Base-by-base conservation (phyloP, 192 early-diverging fungal genomes). In the Backusella luteola region DNA sequence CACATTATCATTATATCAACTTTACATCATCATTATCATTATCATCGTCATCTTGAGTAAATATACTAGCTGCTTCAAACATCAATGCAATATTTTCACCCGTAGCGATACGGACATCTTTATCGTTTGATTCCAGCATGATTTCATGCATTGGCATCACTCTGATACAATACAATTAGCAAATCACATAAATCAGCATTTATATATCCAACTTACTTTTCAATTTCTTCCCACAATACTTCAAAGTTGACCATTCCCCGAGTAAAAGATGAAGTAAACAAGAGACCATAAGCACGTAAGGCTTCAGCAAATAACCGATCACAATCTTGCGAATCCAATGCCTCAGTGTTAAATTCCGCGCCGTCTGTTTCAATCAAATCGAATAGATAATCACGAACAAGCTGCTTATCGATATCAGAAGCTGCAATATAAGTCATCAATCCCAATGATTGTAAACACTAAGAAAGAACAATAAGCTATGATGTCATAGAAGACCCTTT, bases 41-140 rank as follows among this genome's bases (percentile, higher is more conserved):
- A 32, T 32, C 68, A 29, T 63, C 56, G 26, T 63, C 59, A 73
- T 78, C 17, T 15, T 80, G 29, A 29, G 71, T 73, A 44, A 70
- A 79, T 7, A 84, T 70, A 44, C 81, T 66, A 15, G 91, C 67
- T 34, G 86, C 86, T 75, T 91, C 88, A 69, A 93, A 86, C 81
- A 93, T 86, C 53, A 93, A 77, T 0, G 92, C 93, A 81, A 93
- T 89, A 78, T 92, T 90, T 83, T 93, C 91, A 36, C 90, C 93
- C 2, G 90, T 83, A 14, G 91, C 90, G 14, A 93, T 84, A 7
- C 93, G 85, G 14, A 92, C 81, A 9, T 93, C 90, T 32, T 92
- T 87, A 19, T 80, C 74, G 7, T 87, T 75, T 35, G 87, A 87
- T 23, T 88, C 90, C 38, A 94, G 77, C 21, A 87, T 79, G 12